Conservation (phyloP, 1,284 basidiomycete species). For the Hemileia vastatrix region DNA sequence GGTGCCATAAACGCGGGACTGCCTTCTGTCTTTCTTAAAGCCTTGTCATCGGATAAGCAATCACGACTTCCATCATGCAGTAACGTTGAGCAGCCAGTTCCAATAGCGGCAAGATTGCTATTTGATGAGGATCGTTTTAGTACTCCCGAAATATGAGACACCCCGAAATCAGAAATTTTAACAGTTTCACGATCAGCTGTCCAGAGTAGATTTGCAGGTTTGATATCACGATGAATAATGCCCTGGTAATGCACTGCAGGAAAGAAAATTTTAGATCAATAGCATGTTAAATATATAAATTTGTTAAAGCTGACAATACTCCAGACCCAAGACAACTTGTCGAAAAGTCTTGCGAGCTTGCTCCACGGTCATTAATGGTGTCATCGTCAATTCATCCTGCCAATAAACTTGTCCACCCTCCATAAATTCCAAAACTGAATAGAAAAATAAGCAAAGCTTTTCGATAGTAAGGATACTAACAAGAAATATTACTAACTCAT, state of each 20-base stretch:
- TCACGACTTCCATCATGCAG: neutral
- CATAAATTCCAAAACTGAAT: constrained; percentile 84
- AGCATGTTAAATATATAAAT: constrained; percentile 8
- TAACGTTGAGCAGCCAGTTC: too few species aligned
- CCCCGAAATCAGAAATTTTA: constrained; percentile 97
- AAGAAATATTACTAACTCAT: constrained; percentile 58
- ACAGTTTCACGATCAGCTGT: constrained; percentile 65
- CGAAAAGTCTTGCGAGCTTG: constrained; percentile 78
- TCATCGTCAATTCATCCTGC: constrained; percentile 43
- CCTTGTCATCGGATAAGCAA: constrained; percentile 58
- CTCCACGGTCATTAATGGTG: constrained; percentile 66
- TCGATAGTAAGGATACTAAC: constrained; percentile 24
- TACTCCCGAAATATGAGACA: constrained; percentile 86
- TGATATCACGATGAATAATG: constrained; percentile 98
- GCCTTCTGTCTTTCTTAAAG: constrained; percentile 84
- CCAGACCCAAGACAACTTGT: constrained; percentile 83
- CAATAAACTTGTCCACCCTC: constrained; percentile 88
- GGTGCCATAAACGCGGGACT: constrained; percentile 97
- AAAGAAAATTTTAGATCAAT: neutral
- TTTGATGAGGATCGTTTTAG: constrained; percentile 51
- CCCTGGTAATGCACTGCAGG: constrained; percentile 80
- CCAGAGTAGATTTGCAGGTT: constrained; percentile 92
- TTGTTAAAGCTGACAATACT: constrained; percentile 61
- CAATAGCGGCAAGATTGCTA: constrained; percentile 10
- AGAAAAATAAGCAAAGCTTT: constrained; percentile 7